These are phyloP conservation scores for Trifolium subterraneum DNA, from an alignment of 306 rosid species.

Conservation along the genomic window DNA sequence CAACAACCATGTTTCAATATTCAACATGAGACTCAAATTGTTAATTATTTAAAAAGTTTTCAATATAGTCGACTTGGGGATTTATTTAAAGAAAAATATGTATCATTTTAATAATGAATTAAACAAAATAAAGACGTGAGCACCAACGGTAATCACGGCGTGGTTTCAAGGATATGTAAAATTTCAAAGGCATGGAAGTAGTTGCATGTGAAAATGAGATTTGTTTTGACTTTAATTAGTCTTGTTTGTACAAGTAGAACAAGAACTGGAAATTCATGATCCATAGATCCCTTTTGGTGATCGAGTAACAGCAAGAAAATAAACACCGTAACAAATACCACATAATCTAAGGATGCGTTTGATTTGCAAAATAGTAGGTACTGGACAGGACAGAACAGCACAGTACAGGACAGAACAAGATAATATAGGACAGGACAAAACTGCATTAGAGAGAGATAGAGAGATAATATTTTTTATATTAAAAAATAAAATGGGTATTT, in stretches of 20 bases:
- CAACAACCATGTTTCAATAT: conserved; percentile 40
- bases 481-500: too few relatives aligned
- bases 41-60: conserved; percentile 12
- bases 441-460: too few relatives aligned
- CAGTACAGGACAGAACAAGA: too few relatives aligned
- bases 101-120: neutral
- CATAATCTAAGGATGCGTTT: too few relatives aligned
- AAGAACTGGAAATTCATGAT: neutral
- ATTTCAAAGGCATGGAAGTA: conserved; percentile 35
- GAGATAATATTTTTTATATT: too few relatives aligned
- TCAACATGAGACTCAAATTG: conserved; percentile 26
- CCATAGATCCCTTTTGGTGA: neutral
- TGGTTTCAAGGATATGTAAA: conserved; percentile 32
- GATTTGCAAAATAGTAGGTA: too few relatives aligned
- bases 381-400: too few relatives aligned
- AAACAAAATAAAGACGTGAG: conserved; percentile 24
- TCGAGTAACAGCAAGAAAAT: conserved; percentile 2
- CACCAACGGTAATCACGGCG: conserved; percentile 65
- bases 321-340: too few relatives aligned
- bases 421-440: too few relatives aligned
- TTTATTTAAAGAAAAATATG: neutral
- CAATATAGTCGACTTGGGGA: conserved; percentile 29
- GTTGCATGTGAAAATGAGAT: conserved; percentile 36
- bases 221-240: conserved; percentile 45
- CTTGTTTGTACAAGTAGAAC: conserved; percentile 23